Conservation (phyloP, 768 basidiomycete species). For the Inosperma sp. region DNA sequence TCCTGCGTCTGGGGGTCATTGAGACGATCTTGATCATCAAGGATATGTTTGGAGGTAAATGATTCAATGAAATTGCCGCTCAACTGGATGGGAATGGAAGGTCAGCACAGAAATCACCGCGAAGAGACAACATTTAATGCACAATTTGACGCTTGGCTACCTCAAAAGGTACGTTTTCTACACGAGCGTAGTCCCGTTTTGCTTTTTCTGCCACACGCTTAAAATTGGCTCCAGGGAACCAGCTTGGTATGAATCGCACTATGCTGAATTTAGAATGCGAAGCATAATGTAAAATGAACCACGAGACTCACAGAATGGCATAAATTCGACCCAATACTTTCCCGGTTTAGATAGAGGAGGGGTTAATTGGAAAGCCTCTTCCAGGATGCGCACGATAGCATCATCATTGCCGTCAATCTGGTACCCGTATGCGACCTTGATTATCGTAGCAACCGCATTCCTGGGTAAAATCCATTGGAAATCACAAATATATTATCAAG, state of each 20-base stretch:
- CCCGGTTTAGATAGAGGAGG: conserved; percentile 41
- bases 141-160: too few species aligned
- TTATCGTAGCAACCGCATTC: too few species aligned
- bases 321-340: conserved; percentile 44
- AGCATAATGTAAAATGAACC: background rate
- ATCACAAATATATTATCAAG: too few species aligned
- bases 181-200: conserved; percentile 36
- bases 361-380: conserved; percentile 37
- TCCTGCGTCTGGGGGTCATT: conserved; percentile 1
- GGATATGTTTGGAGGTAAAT: conserved; percentile 34
- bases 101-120: conserved; percentile 30
- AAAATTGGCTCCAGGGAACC: conserved; percentile 56
- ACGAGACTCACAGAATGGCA: conserved; percentile 35
- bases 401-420: conserved; percentile 35
- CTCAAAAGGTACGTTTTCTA: conserved; percentile 43
- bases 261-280: background rate
- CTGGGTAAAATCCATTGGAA: too few species aligned
- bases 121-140: background rate
- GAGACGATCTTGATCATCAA: background rate
- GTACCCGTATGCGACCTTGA: conserved; percentile 44
- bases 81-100: conserved; percentile 31
- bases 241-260: conserved; percentile 48
- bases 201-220: conserved; percentile 44
- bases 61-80: conserved; percentile 37
- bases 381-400: conserved; percentile 36